phyloP scores from a whole-genome alignment of 179 eudicot species.

The Beta macrorhiza region DNA sequence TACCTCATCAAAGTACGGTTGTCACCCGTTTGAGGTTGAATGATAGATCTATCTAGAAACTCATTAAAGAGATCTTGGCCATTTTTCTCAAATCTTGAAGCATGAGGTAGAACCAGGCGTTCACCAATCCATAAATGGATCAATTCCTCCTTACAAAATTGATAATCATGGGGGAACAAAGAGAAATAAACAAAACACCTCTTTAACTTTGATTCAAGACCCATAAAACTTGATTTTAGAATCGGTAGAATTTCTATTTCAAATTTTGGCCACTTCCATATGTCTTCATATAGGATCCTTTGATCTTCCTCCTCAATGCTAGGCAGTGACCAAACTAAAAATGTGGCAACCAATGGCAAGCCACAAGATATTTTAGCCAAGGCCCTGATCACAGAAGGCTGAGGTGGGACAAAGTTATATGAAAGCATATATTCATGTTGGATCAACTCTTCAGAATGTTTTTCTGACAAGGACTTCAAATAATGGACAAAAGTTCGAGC shows the following conservation, averaged over 20 bases:
- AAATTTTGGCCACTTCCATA: not conserved
- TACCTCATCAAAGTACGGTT: not conserved
- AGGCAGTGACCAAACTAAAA: too few species aligned
- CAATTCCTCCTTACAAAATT: not conserved
- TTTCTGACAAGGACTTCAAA: not conserved
- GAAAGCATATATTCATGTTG: not conserved
- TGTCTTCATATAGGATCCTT: not conserved
- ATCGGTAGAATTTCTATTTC: slow-evolving; percentile 3
- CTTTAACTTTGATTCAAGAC: not conserved
- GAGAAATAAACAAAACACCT: slow-evolving; percentile 8
- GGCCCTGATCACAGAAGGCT: too few species aligned
- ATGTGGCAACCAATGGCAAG: too few species aligned
- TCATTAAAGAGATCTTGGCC: not conserved
- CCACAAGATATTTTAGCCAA: too few species aligned
- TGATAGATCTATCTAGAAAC: not conserved
- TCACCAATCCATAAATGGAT: not conserved
- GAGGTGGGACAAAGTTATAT: not conserved
- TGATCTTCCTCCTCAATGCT: too few species aligned
- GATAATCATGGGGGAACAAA: not conserved
- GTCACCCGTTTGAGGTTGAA: not conserved
- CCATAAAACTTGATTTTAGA: not conserved
- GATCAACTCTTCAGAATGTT: not conserved
- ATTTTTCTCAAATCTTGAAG: not conserved
- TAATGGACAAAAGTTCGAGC: not conserved
- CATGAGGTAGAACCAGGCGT: not conserved